Evolutionary conservation across 495 filamentous ascomycete genomes (phyloP).

Genomic region (Penicillium malachiteum): DNA sequence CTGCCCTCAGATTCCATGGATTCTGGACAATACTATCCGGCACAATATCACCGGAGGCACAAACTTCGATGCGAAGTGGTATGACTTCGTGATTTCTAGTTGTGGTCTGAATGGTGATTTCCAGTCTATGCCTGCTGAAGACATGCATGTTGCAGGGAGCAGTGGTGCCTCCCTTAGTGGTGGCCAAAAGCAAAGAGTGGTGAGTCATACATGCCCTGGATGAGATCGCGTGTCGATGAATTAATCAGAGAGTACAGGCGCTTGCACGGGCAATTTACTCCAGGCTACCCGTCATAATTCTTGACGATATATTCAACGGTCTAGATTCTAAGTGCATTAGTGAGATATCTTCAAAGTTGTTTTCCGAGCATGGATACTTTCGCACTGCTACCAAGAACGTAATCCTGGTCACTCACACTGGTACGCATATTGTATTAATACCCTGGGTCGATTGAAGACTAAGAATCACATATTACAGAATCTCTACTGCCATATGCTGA

Average conservation of each 20-base stretch:
- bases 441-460: too few relatives aligned
- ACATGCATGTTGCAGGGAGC: conserved; percentile 77
- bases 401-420: background rate
- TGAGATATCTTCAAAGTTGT: background rate
- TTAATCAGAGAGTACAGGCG: conserved; percentile 22
- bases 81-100: conserved; percentile 26
- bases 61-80: conserved; percentile 29
- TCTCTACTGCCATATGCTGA: too few relatives aligned
- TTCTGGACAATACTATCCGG: conserved; percentile 39
- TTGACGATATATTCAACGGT: background rate
- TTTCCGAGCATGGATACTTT: background rate
- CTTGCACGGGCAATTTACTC: background rate
- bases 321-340: background rate
- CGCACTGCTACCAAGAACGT: background rate
- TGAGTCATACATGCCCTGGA: background rate
- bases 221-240: background rate
- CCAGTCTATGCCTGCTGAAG: conserved; percentile 50
- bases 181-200: conserved; percentile 33
- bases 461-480: too few relatives aligned
- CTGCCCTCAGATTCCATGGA: conserved; percentile 43
- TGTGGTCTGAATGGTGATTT: conserved; percentile 23
- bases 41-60: conserved; percentile 30
- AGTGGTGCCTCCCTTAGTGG: conserved; percentile 80
- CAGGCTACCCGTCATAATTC: background rate
- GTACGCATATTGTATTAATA: too few relatives aligned